Evolutionary conservation across 768 basidiomycete species (phyloP).

Genomic region (Chalciporus piperatus): DNA sequence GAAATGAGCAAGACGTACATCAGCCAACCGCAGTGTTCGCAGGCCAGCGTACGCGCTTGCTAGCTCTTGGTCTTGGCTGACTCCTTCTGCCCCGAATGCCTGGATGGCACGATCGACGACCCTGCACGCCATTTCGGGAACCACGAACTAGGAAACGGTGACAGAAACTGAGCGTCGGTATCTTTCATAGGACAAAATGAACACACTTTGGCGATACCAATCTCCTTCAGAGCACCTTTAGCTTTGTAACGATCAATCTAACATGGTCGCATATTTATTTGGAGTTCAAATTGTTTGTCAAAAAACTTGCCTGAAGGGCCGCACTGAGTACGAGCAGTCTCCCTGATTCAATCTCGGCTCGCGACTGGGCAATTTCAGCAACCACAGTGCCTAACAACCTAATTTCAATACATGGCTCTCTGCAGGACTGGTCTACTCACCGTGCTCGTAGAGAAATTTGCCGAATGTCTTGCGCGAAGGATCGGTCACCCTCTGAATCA

Average conservation of each 20-base stretch:
- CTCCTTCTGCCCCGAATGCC: constrained; percentile 92
- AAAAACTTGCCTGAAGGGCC: constrained; percentile 64
- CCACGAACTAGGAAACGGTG: constrained; percentile 67
- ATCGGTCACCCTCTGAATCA: constrained; percentile 93
- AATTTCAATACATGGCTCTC: neutral
- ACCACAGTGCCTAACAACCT: constrained; percentile 71
- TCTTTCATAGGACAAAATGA: neutral
- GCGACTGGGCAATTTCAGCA: constrained; percentile 85
- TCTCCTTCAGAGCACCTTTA: constrained; percentile 95
- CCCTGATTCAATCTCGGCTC: constrained; percentile 89
- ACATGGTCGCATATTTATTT: neutral
- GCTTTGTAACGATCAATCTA: constrained; percentile 89
- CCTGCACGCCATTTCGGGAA: constrained; percentile 83
- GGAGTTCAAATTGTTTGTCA: neutral
- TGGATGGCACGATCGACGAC: constrained; percentile 97
- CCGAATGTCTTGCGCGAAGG: constrained; percentile 90
- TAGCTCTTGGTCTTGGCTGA: constrained; percentile 85
- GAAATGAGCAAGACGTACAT: constrained; percentile 47
- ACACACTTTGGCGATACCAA: constrained; percentile 91
- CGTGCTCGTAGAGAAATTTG: constrained; percentile 88
- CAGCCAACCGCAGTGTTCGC: constrained; percentile 85
- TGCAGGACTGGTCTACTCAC: constrained; percentile 37
- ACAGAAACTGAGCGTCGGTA: neutral
- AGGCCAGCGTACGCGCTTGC: constrained; percentile 75
- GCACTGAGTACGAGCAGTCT: constrained; percentile 89